phyloP scores from a whole-genome alignment of 2,329 filamentous ascomycete species.

The Blastomyces emzantsi region DNA sequence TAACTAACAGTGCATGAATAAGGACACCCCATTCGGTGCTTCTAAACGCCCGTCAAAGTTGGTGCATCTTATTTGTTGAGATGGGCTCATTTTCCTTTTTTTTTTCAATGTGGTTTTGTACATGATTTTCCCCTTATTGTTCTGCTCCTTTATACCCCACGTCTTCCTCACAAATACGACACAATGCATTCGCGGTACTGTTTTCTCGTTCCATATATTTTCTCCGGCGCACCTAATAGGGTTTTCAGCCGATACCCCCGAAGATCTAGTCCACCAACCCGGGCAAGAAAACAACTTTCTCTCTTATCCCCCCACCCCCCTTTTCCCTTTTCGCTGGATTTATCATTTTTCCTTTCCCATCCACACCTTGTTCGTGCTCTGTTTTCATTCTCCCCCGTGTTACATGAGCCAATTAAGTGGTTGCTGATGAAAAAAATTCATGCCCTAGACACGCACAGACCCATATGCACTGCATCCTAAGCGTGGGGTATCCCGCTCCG shows the following conservation, averaged over 20 bases:
- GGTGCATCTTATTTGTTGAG: neutral
- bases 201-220: neutral
- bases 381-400: neutral
- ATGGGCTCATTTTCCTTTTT: neutral
- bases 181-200: neutral
- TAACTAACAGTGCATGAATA: neutral
- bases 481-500: neutral
- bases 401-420: neutral
- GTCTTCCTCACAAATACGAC: neutral
- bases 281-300: neutral
- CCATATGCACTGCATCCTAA: neutral
- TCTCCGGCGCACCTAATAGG: neutral
- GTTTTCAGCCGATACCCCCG: neutral
- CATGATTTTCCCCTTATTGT: neutral
- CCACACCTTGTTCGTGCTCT: neutral
- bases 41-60: neutral
- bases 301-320: neutral
- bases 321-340: neutral
- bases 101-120: neutral
- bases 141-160: neutral
- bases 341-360: neutral
- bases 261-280: neutral
- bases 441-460: neutral
- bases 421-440: neutral
- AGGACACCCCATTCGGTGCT: neutral